phyloP scores from a whole-genome alignment of 169 alveolate species.

The Eimeria sp. region DNA sequence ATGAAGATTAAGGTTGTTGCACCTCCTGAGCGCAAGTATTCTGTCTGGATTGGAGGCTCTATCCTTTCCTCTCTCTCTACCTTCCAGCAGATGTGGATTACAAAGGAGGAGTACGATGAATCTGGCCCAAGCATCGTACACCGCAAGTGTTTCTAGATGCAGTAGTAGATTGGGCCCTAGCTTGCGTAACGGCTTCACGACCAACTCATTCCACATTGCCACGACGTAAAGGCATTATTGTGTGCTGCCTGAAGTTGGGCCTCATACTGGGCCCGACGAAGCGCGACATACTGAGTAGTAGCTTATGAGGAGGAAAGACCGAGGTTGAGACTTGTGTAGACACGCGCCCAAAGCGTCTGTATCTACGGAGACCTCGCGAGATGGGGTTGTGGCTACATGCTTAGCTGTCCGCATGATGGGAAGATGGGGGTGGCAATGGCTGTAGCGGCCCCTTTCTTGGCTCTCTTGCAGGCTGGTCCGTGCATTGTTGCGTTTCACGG shows the following conservation, averaged over 20 bases:
- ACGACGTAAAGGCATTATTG: slow-evolving; percentile 31
- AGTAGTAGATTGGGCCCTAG: background rate
- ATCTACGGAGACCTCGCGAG: background rate
- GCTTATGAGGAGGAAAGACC: slow-evolving; percentile 5
- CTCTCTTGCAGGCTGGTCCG: slow-evolving; percentile 61
- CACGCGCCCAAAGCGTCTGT: slow-evolving; percentile 14
- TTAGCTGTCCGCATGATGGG: slow-evolving; percentile 67
- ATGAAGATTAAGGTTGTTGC: slow-evolving; percentile 98
- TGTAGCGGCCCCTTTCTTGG: slow-evolving; percentile 64
- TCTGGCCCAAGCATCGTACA: slow-evolving; percentile 99
- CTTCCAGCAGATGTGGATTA: slow-evolving; percentile 99
- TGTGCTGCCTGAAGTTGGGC: slow-evolving; percentile 66
- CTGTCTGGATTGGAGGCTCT: slow-evolving; percentile 99
- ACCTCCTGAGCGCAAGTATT: slow-evolving; percentile 99
- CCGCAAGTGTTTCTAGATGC: slow-evolving; percentile 92
- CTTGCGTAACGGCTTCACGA: slow-evolving; percentile 55
- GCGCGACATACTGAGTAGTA: slow-evolving; percentile 64
- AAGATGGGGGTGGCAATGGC: slow-evolving; percentile 58
- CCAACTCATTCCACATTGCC: slow-evolving; percentile 32
- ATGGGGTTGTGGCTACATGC: slow-evolving; percentile 46
- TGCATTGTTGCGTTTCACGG: slow-evolving; percentile 72
- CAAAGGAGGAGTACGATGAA: slow-evolving; percentile 99
- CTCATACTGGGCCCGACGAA: slow-evolving; percentile 34
- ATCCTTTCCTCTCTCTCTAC: slow-evolving; percentile 97
- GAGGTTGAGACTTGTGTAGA: slow-evolving; percentile 20